phyloP scores from a whole-genome alignment of 179 eudicot genomes.

The Gypsophila paniculata region DNA sequence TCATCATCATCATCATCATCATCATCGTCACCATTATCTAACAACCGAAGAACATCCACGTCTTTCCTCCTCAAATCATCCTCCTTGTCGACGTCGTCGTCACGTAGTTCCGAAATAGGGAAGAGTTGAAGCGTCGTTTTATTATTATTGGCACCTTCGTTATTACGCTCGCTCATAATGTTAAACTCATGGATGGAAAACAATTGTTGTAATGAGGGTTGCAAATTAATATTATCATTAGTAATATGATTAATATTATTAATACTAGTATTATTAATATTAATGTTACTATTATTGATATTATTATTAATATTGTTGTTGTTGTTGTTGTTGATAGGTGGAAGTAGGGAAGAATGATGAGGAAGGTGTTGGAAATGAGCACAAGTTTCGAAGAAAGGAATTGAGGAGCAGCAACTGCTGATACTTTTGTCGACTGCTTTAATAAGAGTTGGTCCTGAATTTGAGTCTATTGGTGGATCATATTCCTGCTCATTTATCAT shows the following conservation, averaged over 20 bases:
- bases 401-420: not conserved
- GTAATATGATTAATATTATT: no score
- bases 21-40: no score
- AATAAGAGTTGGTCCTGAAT: conserved; percentile 11
- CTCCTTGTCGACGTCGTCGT: not conserved
- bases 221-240: conserved; percentile 27
- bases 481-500: conserved; percentile 22
- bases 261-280: no score
- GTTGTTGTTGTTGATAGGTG: no score
- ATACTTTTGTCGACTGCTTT: conserved; percentile 22
- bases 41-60: not conserved
- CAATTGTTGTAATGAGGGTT: not conserved
- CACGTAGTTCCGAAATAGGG: not conserved
- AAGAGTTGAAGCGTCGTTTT: conserved; percentile 19
- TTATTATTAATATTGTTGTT: no score
- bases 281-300: no score
- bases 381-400: conserved; percentile 29
- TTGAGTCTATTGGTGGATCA: conserved; percentile 19
- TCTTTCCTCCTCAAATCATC: not conserved
- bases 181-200: not conserved
- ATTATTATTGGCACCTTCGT: no score
- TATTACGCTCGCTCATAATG: no score
- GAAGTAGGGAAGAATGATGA: no score
- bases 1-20: no score
- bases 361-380: conserved; percentile 18